Conservation (phyloP, 331 rosid genomes). For the Saraca asoca region DNA sequence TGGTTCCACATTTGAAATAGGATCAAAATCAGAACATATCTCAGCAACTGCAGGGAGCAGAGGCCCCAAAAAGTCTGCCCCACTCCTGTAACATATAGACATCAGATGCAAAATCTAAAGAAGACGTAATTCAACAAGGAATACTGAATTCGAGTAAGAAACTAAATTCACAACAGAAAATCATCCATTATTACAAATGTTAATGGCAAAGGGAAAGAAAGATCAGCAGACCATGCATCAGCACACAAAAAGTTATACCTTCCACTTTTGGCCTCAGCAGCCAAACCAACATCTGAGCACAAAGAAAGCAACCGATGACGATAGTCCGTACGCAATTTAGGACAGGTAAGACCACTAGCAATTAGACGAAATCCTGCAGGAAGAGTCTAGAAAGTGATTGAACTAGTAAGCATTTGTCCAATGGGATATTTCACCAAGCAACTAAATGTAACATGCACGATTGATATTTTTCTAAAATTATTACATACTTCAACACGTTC, state of each 20-base stretch:
- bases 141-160: conserved; percentile 16
- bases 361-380: conserved; percentile 93
- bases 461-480: conserved; percentile 33
- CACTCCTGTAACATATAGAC: conserved; percentile 74
- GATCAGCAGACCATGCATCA: conserved; percentile 25
- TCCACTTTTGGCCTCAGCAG: conserved; percentile 97
- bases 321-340: conserved; percentile 77
- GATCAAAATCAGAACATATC: conserved; percentile 92
- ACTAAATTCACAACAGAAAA: conserved; percentile 31
- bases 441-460: conserved; percentile 34
- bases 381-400: conserved; percentile 92
- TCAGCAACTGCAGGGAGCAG: conserved; percentile 98
- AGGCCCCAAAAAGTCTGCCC: conserved; percentile 96
- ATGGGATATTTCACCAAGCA: conserved; percentile 43
- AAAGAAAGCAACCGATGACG: conserved; percentile 90
- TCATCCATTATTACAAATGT: conserved; percentile 14
- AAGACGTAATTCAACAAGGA: conserved; percentile 28
- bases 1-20: conserved; percentile 82
- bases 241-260: conserved; percentile 56
- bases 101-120: conserved; percentile 42
- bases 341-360: conserved; percentile 73
- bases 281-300: conserved; percentile 96
- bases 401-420: conserved; percentile 81
- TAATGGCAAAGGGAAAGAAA: conserved; percentile 10
- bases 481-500: conserved; percentile 91